phyloP scores from a whole-genome alignment of 768 basidiomycete species.

The Cyclocybe cylindracea region DNA sequence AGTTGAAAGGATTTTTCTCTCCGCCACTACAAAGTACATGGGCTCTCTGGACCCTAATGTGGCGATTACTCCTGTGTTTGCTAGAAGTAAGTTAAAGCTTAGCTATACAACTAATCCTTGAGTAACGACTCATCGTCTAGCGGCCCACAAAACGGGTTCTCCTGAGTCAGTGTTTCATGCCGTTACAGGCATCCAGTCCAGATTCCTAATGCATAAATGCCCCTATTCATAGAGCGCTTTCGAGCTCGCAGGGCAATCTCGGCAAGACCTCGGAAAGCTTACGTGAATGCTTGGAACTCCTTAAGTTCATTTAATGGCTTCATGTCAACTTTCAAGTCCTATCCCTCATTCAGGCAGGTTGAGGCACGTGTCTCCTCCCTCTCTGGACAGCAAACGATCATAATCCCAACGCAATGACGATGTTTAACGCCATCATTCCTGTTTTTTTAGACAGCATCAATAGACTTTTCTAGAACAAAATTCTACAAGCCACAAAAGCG shows the following conservation, averaged over 20 bases:
- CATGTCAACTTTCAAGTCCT: not conserved
- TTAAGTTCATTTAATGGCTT: not conserved
- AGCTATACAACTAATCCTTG: not conserved
- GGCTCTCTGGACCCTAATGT: conserved; percentile 4
- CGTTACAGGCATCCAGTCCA: not conserved
- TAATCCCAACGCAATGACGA: too few species aligned
- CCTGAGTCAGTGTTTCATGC: conserved; percentile 2
- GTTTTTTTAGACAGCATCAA: too few species aligned
- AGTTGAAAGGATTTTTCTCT: conserved; percentile 3
- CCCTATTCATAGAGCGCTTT: conserved; percentile 1
- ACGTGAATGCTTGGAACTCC: not conserved
- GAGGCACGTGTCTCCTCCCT: too few species aligned
- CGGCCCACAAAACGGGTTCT: conserved; percentile 7
- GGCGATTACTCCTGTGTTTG: conserved; percentile 11
- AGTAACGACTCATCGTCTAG: not conserved
- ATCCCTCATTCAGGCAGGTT: conserved; percentile 1
- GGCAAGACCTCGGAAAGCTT: conserved; percentile 5
- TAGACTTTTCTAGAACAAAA: too few species aligned
- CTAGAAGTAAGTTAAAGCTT: not conserved
- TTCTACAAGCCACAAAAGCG: too few species aligned
- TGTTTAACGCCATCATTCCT: too few species aligned
- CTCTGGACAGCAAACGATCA: too few species aligned
- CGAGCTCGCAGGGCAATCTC: conserved; percentile 4
- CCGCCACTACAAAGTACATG: not conserved
- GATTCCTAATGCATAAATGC: not conserved